A percentile compares a stretch with the other conserved stretches of the same genome.
Evolutionary conservation across 2,329 filamentous ascomycete species (phyloP).

Genomic region (Colletotrichum destructivum): DNA sequence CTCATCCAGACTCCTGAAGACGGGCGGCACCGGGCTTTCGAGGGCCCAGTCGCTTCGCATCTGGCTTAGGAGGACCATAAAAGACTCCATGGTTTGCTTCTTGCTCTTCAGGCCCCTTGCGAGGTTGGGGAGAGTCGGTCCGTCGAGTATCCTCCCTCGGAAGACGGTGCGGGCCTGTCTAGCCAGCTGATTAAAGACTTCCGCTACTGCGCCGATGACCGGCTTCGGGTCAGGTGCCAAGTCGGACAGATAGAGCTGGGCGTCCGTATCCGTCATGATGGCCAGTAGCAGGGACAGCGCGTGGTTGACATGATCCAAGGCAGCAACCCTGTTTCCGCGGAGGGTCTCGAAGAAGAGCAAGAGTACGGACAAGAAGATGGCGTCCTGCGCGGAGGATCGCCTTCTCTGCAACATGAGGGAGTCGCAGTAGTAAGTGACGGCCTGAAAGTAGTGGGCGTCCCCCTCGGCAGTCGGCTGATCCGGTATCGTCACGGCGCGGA

Average conservation of each 20-base stretch:
- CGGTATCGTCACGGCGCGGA: constrained; percentile 36
- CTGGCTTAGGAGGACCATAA: constrained; percentile 47
- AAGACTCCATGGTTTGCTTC: constrained; percentile 48
- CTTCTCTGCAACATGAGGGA: constrained; percentile 51
- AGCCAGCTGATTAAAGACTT: constrained; percentile 45
- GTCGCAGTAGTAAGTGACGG: constrained; percentile 53
- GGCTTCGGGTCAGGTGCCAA: constrained; percentile 47
- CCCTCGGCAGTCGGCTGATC: constrained; percentile 5
- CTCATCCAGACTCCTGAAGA: constrained; percentile 46
- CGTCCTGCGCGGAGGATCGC: constrained; percentile 47
- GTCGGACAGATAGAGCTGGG: constrained; percentile 26
- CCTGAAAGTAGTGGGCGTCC: constrained; percentile 51
- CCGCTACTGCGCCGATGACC: constrained; percentile 45
- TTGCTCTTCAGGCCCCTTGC: constrained; percentile 41
- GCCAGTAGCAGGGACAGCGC: constrained; percentile 52
- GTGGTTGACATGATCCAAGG: constrained; percentile 55
- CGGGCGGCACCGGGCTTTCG: constrained; percentile 42
- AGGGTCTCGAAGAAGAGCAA: constrained; percentile 52
- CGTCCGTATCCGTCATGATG: constrained; percentile 48
- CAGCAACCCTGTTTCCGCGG: constrained; percentile 50
- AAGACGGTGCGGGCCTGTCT: constrained; percentile 46
- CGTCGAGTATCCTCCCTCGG: constrained; percentile 43
- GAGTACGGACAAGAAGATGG: constrained; percentile 52
- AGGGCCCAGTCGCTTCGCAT: constrained; percentile 31
- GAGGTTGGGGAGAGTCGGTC: constrained; percentile 47